Evolutionary conservation across 495 filamentous ascomycete species (phyloP).

Genomic region (Xylaria intraflava): DNA sequence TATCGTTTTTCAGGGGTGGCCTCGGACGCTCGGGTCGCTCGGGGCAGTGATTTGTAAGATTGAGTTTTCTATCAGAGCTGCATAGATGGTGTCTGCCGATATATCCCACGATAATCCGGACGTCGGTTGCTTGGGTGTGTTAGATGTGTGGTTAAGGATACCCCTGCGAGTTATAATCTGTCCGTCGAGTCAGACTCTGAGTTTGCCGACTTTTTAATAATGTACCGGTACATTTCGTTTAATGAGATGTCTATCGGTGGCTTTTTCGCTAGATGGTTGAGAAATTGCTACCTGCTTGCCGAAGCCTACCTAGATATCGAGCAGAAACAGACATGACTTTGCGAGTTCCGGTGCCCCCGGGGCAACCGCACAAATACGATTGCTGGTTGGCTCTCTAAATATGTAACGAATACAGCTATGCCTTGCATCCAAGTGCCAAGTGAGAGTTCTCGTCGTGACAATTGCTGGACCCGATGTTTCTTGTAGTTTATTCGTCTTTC

Average conservation of each 20-base stretch:
- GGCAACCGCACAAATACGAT: too few species aligned
- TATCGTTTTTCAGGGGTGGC: not conserved
- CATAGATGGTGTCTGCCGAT: not conserved
- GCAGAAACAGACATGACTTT: too few species aligned
- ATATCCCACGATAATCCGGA: not conserved
- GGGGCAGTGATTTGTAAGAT: not conserved
- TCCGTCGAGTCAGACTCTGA: not conserved
- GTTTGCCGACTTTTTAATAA: not conserved
- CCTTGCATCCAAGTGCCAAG: too few species aligned
- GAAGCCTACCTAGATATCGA: not conserved
- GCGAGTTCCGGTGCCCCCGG: too few species aligned
- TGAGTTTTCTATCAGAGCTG: not conserved
- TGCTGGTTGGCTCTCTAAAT: too few species aligned
- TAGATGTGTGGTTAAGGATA: conserved; percentile 16
- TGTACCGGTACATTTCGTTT: not conserved
- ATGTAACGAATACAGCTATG: too few species aligned
- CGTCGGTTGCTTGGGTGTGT: conserved; percentile 3
- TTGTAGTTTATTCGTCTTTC: too few species aligned
- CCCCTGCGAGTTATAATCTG: conserved; percentile 9
- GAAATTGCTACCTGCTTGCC: not conserved
- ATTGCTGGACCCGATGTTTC: too few species aligned
- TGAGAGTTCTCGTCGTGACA: too few species aligned
- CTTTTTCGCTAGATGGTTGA: not conserved
- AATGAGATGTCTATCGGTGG: not conserved
- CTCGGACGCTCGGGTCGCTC: not conserved